These are phyloP conservation scores for Bretschneidera sinensis DNA, from an alignment of 345 rosid species.

Conservation along the genomic window DNA sequence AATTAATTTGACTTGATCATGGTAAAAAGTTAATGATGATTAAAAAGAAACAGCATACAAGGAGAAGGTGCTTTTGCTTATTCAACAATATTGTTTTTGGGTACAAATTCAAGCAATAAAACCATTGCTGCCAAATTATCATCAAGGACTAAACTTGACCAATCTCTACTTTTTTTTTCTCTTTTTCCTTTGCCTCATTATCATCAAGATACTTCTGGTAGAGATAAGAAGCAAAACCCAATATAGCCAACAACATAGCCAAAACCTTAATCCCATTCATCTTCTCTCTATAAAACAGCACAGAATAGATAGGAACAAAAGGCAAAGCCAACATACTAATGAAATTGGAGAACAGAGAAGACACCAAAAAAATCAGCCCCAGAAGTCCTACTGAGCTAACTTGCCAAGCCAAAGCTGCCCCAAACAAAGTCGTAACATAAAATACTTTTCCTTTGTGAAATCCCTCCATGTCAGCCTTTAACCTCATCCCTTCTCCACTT, in stretches of 20 bases:
- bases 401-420: slow-evolving; percentile 36
- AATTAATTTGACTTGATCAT: no score
- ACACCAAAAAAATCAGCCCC: slow-evolving; percentile 29
- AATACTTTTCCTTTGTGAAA: slow-evolving; percentile 21
- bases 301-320: slow-evolving; percentile 27
- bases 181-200: neutral
- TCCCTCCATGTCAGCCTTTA: slow-evolving; percentile 32
- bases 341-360: slow-evolving; percentile 37
- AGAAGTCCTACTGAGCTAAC: slow-evolving; percentile 24
- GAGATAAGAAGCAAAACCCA: slow-evolving; percentile 34
- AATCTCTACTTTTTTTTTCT: no score
- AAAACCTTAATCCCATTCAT: slow-evolving; percentile 20
- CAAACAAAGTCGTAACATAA: slow-evolving; percentile 27
- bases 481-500: slow-evolving; percentile 31
- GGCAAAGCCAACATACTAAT: slow-evolving; percentile 26
- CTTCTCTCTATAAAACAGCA: slow-evolving; percentile 24
- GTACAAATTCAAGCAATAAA: no score
- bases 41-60: no score
- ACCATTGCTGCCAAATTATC: no score
- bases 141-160: no score
- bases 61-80: no score
- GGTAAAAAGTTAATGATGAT: no score
- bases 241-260: slow-evolving; percentile 29
- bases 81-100: no score
- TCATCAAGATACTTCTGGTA: slow-evolving; percentile 38